A percentile compares a stretch with the other conserved stretches of the same genome.
These are phyloP conservation scores for Carex parvula DNA, from an alignment of 176 grass and related monocot genomes.

Conservation along the genomic window DNA sequence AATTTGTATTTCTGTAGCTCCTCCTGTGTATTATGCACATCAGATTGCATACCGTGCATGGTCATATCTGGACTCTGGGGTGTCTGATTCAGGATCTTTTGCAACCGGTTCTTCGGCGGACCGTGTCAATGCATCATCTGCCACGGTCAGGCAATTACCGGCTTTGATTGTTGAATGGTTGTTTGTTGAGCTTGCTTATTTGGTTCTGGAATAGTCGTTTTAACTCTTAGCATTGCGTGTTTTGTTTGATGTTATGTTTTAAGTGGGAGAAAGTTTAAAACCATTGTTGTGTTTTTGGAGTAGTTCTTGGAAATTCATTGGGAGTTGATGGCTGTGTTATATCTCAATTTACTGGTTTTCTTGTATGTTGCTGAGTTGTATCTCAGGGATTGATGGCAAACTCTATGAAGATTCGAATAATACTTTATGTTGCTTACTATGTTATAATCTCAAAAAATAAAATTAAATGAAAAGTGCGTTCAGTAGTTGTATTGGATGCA, in stretches of 20 bases:
- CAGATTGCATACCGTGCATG: slow-evolving; percentile 61
- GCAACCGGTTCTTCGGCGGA: background rate
- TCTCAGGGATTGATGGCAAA: background rate
- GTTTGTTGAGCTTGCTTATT: background rate
- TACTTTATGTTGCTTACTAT: background rate
- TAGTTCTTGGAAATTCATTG: background rate
- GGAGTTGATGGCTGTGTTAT: background rate
- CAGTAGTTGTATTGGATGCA: background rate
- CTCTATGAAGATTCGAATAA: background rate
- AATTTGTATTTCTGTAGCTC: slow-evolving; percentile 31
- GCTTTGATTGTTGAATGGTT: slow-evolving; percentile 35
- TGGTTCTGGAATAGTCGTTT: background rate
- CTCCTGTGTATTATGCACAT: slow-evolving; percentile 68
- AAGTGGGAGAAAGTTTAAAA: background rate
- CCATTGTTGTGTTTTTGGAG: background rate
- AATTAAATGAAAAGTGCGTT: background rate
- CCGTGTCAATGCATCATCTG: background rate
- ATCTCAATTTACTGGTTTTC: background rate
- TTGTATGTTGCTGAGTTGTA: background rate
- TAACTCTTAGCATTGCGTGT: background rate
- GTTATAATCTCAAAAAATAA: background rate
- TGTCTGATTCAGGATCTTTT: slow-evolving; percentile 16
- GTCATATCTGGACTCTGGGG: slow-evolving; percentile 33
- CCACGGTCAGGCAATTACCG: slow-evolving; percentile 22
- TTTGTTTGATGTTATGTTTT: background rate